Base-by-base conservation (phyloP, 495 filamentous ascomycete species). In the Neurospora sp. region DNA sequence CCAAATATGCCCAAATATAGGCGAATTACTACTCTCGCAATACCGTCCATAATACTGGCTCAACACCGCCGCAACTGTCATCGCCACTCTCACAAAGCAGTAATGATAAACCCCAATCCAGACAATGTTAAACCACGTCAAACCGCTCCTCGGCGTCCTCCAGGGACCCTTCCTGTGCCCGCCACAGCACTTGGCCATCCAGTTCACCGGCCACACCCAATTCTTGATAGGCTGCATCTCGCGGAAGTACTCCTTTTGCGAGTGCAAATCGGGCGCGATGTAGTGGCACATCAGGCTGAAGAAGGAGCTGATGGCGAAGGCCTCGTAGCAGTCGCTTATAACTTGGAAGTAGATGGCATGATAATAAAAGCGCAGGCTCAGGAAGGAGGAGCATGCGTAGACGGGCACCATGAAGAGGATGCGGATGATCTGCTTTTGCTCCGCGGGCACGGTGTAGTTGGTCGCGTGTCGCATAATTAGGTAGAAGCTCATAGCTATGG, bases 111-210 rank as follows among this genome's bases (percentile, higher is more conserved):
- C 86, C 49, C 90, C 89, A 37, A 92, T 86, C 93, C 93, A 97
- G 74, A 97, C 87, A 38, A 97, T 89, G 78, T 97, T 97, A 81
- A 97, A 97, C 94, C 94, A 96, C 3, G 94, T 97, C 83, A 97
- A 84, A 2, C 94, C 94, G 82, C 91, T 97, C 74, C 87, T 86
- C 10, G 94, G 94, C 39, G 85, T 91, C 74, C 93, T 87, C 87
- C 92, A 92, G 9, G 86, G 83, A 4, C 92, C 91, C 54, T 66
- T 66, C 60, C 86, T 86, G 37, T 90, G 76, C 4, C 90, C 90
- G 18, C 91, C 90, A 73, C 89, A 91, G 74, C 89, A 92, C 72
- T 86, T 89, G 74, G 91, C 88, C 72, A 93, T 84, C 88, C 90
- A 91, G 76, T 76, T 86, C 35, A 96, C 74, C 4, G 94, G 93